Base-by-base conservation (phyloP, 148 eudicot species). In the Talinum fruticosum region DNA sequence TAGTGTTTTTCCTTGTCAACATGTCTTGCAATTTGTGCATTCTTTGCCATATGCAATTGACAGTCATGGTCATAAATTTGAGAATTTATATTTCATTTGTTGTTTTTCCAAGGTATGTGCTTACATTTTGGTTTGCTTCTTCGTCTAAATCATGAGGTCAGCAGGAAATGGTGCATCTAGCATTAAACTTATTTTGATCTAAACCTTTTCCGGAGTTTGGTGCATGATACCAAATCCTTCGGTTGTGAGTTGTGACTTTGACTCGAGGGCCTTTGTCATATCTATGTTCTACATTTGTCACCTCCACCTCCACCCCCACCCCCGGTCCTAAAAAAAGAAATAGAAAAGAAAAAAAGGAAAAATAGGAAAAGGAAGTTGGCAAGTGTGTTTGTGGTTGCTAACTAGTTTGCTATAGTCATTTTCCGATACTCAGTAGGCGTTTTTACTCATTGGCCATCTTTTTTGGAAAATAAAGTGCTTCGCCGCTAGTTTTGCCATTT, bases 401-500 rank as follows among this genome's bases (percentile, higher is more conserved):
- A 69, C 49, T 69, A 24, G 28, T 69, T 69, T 15, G 2, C 35
- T 5, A 2, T 62, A 7, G 10, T 67, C 71, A 33, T 28, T 29
- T 6, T 73, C 76, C n/a, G 66, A n/a, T 36, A 34, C 34, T 73
- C 13, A 49, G 57, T 73, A 53, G 28, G 38, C 10, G n/a, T 57
- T 37, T 65, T 26, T 78, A 10, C 78, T 35, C 32, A 65, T 59
- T 66, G 29, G 47, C 29, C 36, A 49, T 74, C 64, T 67, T 75
- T 80, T 76, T 51, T 66, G 80, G 28, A 75, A 45, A 84, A 81
- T 74, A 74, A n/a, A 71, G 80, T 83, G 61, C 72, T 81, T 69
- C 73, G 37, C 66, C 77, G 75, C 64, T 79, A n/a, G n/a, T n/a
- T 57, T 83, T 84, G 81, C 87, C 35, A 79, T 83, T 76, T 92